Percentiles rank a stretch among this genome's conserved stretches.
These are phyloP conservation scores for Amauroascus niger DNA, from an alignment of 2,329 filamentous ascomycete genomes.

Conservation along the genomic window DNA sequence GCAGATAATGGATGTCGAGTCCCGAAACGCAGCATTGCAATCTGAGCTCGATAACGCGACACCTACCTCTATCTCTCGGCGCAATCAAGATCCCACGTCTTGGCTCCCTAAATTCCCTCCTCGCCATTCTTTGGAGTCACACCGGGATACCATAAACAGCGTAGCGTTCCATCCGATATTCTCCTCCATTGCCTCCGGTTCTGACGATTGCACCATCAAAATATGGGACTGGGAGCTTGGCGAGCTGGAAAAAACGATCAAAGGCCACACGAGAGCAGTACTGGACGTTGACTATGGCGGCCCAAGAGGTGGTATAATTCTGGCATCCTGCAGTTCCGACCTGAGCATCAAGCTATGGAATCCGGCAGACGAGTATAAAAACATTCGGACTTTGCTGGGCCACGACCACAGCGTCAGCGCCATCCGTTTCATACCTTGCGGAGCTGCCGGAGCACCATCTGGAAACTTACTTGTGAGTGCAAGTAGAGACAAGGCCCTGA, in stretches of 20 bases:
- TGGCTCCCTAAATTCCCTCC: constrained; percentile 83
- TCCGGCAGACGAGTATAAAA: constrained; percentile 85
- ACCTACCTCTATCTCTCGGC: constrained; percentile 63
- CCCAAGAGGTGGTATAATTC: constrained; percentile 64
- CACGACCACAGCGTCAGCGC: constrained; percentile 89
- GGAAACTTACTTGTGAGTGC: constrained; percentile 80
- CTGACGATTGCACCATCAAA: constrained; percentile 88
- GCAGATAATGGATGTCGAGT: constrained; percentile 92
- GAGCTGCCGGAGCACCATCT: constrained; percentile 65
- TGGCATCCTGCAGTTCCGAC: constrained; percentile 79
- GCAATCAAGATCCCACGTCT: constrained; percentile 73
- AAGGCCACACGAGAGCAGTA: constrained; percentile 83
- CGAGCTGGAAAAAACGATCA: constrained; percentile 79
- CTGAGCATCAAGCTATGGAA: constrained; percentile 94
- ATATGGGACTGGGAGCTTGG: constrained; percentile 97
- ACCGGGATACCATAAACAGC: constrained; percentile 70
- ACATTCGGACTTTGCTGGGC: constrained; percentile 79
- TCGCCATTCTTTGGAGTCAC: constrained; percentile 72
- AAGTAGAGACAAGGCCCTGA: constrained; percentile 71
- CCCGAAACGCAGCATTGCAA: constrained; percentile 62
- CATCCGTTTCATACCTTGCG: constrained; percentile 77
- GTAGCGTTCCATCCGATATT: constrained; percentile 90
- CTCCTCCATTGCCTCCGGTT: constrained; percentile 79
- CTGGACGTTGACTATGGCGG: constrained; percentile 86
- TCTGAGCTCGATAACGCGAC: constrained; percentile 76